A percentile compares a stretch with the other conserved stretches of the same genome.
phyloP scores from a whole-genome alignment of 352 stramenopile genomes.

The Plasmopara halstedii region DNA sequence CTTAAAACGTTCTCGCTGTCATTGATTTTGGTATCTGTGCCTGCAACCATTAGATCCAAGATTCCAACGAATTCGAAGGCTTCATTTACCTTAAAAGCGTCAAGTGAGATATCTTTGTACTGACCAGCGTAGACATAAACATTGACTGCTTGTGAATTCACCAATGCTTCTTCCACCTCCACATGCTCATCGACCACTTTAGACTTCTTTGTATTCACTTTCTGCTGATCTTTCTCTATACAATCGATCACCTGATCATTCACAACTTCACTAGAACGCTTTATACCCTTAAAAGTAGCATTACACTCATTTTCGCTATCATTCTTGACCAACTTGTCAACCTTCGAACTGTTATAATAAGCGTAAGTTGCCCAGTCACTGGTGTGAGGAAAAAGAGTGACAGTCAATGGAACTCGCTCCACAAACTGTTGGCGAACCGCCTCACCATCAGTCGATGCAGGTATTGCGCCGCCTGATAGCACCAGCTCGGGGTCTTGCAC shows the following conservation, averaged over 20 bases:
- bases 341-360: conserved; percentile 13
- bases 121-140: conserved; percentile 73
- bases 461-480: conserved; percentile 15
- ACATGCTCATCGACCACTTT: conserved; percentile 15
- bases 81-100: conserved; percentile 77
- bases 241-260: conserved; percentile 1
- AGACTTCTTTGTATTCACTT: conserved; percentile 31
- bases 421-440: conserved; percentile 24
- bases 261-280: conserved; percentile 35
- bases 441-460: background rate
- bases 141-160: conserved; percentile 35
- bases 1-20: conserved; percentile 4
- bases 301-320: conserved; percentile 7
- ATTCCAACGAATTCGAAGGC: conserved; percentile 76
- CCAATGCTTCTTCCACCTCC: conserved; percentile 1
- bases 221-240: background rate
- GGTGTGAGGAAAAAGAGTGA: conserved; percentile 50
- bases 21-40: conserved; percentile 12
- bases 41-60: conserved; percentile 53
- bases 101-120: conserved; percentile 34
- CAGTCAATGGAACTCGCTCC: conserved; percentile 53
- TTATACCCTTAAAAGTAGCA: conserved; percentile 25
- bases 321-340: background rate
- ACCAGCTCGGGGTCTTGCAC: conserved; percentile 71
- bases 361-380: conserved; percentile 42